These are phyloP conservation scores for Ensete ventricosum DNA, from an alignment of 176 grass and related monocot genomes.

Conservation along the genomic window DNA sequence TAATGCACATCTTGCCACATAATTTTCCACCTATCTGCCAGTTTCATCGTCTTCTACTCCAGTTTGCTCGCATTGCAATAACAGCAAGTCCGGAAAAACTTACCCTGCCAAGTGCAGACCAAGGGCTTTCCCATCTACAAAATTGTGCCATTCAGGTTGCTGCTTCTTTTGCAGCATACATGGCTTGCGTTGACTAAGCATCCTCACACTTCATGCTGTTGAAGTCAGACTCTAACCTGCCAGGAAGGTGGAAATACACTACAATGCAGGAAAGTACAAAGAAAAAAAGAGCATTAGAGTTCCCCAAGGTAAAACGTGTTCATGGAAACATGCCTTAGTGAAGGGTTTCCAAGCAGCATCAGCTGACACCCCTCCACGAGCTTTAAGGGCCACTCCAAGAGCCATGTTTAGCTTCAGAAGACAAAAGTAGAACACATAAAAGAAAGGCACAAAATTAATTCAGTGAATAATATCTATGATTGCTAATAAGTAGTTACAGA, in stretches of 20 bases:
- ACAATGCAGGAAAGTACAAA: constrained; percentile 61
- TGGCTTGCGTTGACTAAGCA: neutral
- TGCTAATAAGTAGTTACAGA: constrained; percentile 14
- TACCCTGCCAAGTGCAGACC: constrained; percentile 1
- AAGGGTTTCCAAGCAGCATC: constrained; percentile 29
- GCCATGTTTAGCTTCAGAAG: constrained; percentile 32
- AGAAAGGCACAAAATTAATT: constrained; percentile 25
- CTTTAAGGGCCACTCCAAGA: constrained; percentile 49
- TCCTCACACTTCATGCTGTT: constrained; percentile 27
- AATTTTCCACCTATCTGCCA: no score
- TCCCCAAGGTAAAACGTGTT: constrained; percentile 19
- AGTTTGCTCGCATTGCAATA: neutral
- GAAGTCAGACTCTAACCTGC: constrained; percentile 59
- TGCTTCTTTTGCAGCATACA: neutral
- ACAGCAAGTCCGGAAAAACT: constrained; percentile 3
- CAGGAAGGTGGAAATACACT: constrained; percentile 33
- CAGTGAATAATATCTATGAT: constrained; percentile 20
- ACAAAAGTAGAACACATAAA: constrained; percentile 12
- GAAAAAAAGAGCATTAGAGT: constrained; percentile 45
- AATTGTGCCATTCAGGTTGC: neutral
- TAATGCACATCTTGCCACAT: neutral
- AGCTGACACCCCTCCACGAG: constrained; percentile 52
- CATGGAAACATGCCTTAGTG: constrained; percentile 51
- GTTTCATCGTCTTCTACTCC: no score
- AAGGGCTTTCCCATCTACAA: neutral